Evolutionary conservation across 202 grass and related monocot genomes (phyloP).

Genomic region (Carex arenaria): DNA sequence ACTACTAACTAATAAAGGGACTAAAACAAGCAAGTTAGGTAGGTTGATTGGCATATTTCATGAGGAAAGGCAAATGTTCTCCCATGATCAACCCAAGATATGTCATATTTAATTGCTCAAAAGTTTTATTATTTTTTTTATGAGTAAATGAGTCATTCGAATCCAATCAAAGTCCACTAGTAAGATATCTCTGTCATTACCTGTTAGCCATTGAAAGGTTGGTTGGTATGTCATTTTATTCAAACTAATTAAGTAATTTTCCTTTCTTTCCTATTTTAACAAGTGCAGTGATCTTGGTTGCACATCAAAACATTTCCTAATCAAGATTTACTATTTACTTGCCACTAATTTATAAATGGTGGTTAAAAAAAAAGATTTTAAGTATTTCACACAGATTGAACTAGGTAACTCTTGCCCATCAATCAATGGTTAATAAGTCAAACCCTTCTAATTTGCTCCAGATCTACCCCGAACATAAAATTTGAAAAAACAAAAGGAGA

Average conservation of each 20-base stretch:
- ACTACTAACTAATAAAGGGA: slow-evolving; percentile 10
- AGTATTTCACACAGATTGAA: not conserved
- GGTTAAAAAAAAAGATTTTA: not conserved
- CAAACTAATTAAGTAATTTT: not conserved
- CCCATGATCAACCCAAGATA: not conserved
- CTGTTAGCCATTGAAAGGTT: not conserved
- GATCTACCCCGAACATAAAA: not conserved
- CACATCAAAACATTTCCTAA: not conserved
- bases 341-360: not conserved
- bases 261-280: not conserved
- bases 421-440: not conserved
- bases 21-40: slow-evolving; percentile 10
- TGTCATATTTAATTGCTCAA: not conserved
- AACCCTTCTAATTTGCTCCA: not conserved
- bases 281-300: slow-evolving; percentile 7
- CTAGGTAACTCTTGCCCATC: not conserved
- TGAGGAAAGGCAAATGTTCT: not conserved
- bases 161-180: not conserved
- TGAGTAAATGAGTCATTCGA: not conserved
- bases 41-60: not conserved
- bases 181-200: not conserved
- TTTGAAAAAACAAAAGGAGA: not conserved
- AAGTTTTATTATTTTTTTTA: not conserved
- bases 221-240: not conserved
- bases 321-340: not conserved